Evolutionary conservation across 1,284 basidiomycete species (phyloP), one percentile per base, ranked within the genome.

Genomic region (Naganishia albida): DNA sequence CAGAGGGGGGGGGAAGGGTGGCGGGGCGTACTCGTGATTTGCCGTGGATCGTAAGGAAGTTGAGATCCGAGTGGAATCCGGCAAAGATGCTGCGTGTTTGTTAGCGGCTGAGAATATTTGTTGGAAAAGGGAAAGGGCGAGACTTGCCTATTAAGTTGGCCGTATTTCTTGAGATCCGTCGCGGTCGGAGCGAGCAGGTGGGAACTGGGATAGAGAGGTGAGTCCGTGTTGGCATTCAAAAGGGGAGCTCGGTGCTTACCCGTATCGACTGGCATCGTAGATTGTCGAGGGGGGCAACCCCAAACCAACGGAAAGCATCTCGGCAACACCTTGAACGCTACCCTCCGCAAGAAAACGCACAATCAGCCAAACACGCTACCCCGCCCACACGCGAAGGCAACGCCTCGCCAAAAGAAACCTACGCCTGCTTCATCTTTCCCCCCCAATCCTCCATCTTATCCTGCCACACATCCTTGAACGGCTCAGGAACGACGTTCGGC

Each of bases 161-260:
- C 87, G 70, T 89, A 93, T 72, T 88, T 90, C 28, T 80, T 77
- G 13, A 96, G 82, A 74, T 95, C 88, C 2, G 92, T 94, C 1
- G 91, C 90, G 0, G 93, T 96, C 2, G 93, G 93, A 0, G 91
- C 93, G 23, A 96, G 85, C 26, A 94, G 77, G 77, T 95, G 93
- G 3, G 90, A 87, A 0, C 92, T 93, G 46, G 20, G 10, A 23
- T 51, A 63, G 15, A 43, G 2, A 20, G 25, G 39, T 53, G 18
- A 40, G 40, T 23, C 16, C 28, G 26, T 16, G 7, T 16, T 7
- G 50, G n/a, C 20, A 7, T 12, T 42, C 6, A 10, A n/a, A 7
- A 42, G 46, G 64, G 26, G 10, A 34, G 16, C 16, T 60, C 39
- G 23, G 42, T 38, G 75, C 85, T 68, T 75, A 88, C 89, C 91